Percentiles rank a stretch among this genome's conserved stretches.
Evolutionary conservation across 2,329 filamentous ascomycete genomes (phyloP).

Genomic region (Aspergillus melleus): DNA sequence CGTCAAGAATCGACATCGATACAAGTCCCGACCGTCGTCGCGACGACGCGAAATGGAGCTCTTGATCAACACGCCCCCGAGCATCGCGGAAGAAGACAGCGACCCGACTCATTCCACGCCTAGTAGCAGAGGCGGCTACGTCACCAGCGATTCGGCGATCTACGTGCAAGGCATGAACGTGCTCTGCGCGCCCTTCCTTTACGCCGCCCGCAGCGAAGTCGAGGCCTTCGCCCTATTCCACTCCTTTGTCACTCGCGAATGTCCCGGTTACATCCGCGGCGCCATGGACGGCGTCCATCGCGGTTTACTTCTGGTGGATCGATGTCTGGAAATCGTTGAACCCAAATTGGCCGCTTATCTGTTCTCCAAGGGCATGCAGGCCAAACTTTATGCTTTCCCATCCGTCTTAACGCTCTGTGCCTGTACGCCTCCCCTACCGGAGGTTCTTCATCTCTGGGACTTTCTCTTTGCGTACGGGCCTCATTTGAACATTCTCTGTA

Average conservation of each 20-base stretch:
- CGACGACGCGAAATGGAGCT: conserved; percentile 50
- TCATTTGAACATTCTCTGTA: conserved; percentile 92
- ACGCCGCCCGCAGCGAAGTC: conserved; percentile 88
- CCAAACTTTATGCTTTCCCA: conserved; percentile 94
- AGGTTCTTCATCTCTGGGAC: conserved; percentile 93
- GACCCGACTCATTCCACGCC: conserved; percentile 34
- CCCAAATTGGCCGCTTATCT: conserved; percentile 82
- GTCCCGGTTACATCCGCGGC: conserved; percentile 89
- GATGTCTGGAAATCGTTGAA: conserved; percentile 87
- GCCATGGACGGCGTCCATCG: conserved; percentile 97
- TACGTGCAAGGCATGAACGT: conserved; percentile 99
- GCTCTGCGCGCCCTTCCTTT: conserved; percentile 90
- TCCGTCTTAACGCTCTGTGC: conserved; percentile 93
- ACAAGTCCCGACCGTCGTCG: conserved; percentile 36
- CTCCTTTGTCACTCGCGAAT: conserved; percentile 80
- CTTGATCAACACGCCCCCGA: conserved; percentile 38
- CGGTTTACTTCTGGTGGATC: conserved; percentile 86
- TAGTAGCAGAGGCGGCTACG: conserved; percentile 18
- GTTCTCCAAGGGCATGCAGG: conserved; percentile 80
- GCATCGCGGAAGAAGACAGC: conserved; percentile 44
- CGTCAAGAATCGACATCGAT: conserved; percentile 60
- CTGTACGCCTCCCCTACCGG: conserved; percentile 90
- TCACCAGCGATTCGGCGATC: conserved; percentile 69
- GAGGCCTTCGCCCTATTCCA: conserved; percentile 93
- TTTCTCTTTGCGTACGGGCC: conserved; percentile 95